Evolutionary conservation across 306 rosid genomes (phyloP).

Genomic region (Medicago ruthenica): DNA sequence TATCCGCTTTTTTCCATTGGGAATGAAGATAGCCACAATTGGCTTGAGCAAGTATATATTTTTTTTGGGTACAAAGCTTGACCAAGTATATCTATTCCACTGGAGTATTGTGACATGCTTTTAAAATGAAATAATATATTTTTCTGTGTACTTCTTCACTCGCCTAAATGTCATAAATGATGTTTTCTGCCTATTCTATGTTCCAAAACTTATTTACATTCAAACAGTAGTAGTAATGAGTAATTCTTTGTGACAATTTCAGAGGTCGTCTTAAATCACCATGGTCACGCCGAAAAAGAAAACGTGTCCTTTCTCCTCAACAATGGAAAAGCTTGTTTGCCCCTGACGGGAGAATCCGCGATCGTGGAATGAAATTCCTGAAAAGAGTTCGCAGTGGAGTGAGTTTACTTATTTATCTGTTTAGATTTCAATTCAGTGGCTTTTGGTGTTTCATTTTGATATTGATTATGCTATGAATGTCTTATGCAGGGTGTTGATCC

Average conservation of each 20-base stretch:
- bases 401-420: constrained; percentile 53
- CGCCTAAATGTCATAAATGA: constrained; percentile 18
- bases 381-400: constrained; percentile 99
- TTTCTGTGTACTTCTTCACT: constrained; percentile 8
- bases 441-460: constrained; percentile 33
- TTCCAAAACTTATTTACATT: not conserved
- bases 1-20: constrained; percentile 2
- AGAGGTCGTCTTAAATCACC: constrained; percentile 97
- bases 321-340: constrained; percentile 83
- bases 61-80: no score
- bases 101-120: constrained; percentile 6
- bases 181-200: constrained; percentile 23
- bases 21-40: not conserved
- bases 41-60: not conserved
- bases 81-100: not conserved
- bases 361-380: constrained; percentile 88
- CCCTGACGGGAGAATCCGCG: constrained; percentile 81
- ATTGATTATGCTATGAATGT: constrained; percentile 40
- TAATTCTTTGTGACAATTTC: constrained; percentile 45
- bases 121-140: constrained; percentile 26
- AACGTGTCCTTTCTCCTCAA: constrained; percentile 77
- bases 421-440: constrained; percentile 9
- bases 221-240: not conserved
- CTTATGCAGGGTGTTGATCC: constrained; percentile 91
- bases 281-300: constrained; percentile 97